Evolutionary conservation across 73 alveolate genomes (phyloP).

Genomic region (Paramecium sexaurelia): DNA sequence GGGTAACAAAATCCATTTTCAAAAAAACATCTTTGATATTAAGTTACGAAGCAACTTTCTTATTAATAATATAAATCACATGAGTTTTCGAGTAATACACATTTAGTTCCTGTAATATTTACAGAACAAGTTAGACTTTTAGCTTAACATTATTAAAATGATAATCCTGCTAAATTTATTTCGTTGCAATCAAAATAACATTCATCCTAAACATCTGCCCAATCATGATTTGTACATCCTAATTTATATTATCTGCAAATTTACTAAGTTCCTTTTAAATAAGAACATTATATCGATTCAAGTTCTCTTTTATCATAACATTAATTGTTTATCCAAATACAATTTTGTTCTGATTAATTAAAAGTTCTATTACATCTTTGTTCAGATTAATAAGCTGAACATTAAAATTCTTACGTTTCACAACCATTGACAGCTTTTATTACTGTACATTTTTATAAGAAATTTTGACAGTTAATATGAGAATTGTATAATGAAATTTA

Average conservation of each 20-base stretch:
- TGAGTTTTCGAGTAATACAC: neutral
- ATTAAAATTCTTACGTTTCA: no score
- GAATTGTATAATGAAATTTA: no score
- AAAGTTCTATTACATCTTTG: no score
- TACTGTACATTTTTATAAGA: no score
- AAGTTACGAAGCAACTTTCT: neutral
- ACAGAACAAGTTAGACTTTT: neutral
- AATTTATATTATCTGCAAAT: neutral
- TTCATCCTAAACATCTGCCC: neutral
- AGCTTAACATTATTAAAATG: neutral
- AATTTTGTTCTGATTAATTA: neutral
- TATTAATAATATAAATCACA: neutral
- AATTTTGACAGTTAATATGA: no score
- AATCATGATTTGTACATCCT: neutral
- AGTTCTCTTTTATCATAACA: neutral
- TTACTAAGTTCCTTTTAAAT: neutral
- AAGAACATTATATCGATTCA: neutral
- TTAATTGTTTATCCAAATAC: neutral
- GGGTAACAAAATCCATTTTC: neutral
- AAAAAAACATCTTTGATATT: neutral
- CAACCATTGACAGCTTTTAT: no score
- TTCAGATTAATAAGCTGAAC: no score
- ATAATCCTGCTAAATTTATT: neutral
- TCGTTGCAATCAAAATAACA: neutral
- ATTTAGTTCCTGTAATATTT: neutral